Base-by-base conservation (phyloP, 1,139 yeast genomes). In the Candida tunisiensis region DNA sequence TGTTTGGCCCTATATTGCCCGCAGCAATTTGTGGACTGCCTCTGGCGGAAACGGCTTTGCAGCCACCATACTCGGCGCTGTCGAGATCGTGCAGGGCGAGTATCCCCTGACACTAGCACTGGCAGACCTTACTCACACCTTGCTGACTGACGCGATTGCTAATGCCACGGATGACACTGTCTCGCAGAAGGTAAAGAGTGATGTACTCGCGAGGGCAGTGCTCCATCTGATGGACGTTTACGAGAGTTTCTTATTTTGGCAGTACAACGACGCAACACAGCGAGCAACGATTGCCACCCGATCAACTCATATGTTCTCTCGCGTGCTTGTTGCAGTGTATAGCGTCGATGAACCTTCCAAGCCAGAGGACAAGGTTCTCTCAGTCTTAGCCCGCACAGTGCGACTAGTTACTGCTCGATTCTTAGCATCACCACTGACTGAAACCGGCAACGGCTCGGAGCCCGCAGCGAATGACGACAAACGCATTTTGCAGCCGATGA, bases 1-100 rank as follows among this genome's bases (percentile, higher is more conserved):
- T 34, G 75, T 83, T 3, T 83, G 94, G 93, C 66, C 83, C 0
- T 78, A 72, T 41, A 50, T 83, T 11, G 64, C 72, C 11, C 68
- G 71, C 30, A 74, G 92, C 1, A 65, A 70, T 13, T 53, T 82
- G 16, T 54, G 80, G 3, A 71, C 75, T 10, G 62, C 63, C 28
- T 65, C 68, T 33, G 82, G 83, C 1, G 70, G 68, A 37, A 82
- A 79, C 28, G 88, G 91, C 0, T 53, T 71, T 28, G 69, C 74
- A 1, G 51, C 70, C 1, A 60, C 64, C 0, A 60, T 80, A 6
- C 58, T 80, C 30, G 85, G 88, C 3, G 65, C 85, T 3, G 64
- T 71, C 16, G 95, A 83, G 49, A 65, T 74, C 49, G 71, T 75
- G 2, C 59, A 57, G 30, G 88, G 85, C 7, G 65, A 66, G 25